phyloP scores from a whole-genome alignment of 805 yeast species.

The Naumovozyma baii region DNA sequence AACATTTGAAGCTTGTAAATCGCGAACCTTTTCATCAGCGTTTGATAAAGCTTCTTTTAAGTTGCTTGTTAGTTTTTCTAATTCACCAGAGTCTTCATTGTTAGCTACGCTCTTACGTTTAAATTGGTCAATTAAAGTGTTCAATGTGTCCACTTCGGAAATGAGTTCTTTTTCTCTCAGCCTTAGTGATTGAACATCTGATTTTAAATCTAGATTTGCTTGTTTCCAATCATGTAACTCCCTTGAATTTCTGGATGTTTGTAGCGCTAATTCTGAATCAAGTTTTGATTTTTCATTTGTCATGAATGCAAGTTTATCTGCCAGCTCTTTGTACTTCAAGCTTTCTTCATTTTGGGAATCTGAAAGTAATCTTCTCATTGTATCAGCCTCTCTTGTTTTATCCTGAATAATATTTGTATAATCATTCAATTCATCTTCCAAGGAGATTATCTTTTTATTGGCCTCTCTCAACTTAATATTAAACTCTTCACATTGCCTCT shows the following conservation, averaged over 20 bases:
- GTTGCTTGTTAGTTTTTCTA: slow-evolving; percentile 28
- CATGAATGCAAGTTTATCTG: slow-evolving; percentile 39
- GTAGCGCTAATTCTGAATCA: slow-evolving; percentile 43
- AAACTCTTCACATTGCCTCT: slow-evolving; percentile 66
- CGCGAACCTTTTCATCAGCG: slow-evolving; percentile 44
- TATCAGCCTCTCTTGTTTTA: slow-evolving; percentile 66
- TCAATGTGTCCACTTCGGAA: slow-evolving; percentile 26
- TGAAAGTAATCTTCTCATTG: slow-evolving; percentile 56
- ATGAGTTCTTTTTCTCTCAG: slow-evolving; percentile 29
- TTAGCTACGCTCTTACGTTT: slow-evolving; percentile 22
- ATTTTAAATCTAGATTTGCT: slow-evolving; percentile 35
- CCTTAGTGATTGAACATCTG: slow-evolving; percentile 29
- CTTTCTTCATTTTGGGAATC: slow-evolving; percentile 58
- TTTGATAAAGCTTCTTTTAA: slow-evolving; percentile 45
- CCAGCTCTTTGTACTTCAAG: slow-evolving; percentile 44
- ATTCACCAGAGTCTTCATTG: slow-evolving; percentile 25
- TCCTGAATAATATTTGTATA: slow-evolving; percentile 65
- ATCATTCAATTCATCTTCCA: slow-evolving; percentile 79
- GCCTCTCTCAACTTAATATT: slow-evolving; percentile 59
- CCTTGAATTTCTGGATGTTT: slow-evolving; percentile 46
- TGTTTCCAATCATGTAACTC: slow-evolving; percentile 56
- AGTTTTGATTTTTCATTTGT: slow-evolving; percentile 53
- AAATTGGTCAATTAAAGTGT: slow-evolving; percentile 21
- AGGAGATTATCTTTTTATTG: slow-evolving; percentile 45
- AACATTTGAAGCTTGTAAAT: slow-evolving; percentile 43